Conservation (phyloP, 148 eudicot genomes). For the Fallopia convolvulus region DNA sequence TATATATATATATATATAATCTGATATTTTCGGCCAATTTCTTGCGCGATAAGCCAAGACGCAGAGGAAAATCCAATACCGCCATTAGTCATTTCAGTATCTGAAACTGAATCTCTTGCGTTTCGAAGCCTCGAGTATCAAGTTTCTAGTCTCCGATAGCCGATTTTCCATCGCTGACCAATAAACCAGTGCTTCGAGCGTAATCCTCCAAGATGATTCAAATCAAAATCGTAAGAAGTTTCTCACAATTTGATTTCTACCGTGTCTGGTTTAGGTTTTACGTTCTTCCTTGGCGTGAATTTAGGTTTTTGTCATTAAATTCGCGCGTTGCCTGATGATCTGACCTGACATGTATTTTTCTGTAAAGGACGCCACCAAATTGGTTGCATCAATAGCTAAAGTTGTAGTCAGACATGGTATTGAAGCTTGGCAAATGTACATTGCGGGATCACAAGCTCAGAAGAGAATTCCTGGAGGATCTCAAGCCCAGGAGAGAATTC, state of each 20-base stretch:
- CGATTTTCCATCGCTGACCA: too few species aligned
- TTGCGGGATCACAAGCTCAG: slow-evolving; percentile 19
- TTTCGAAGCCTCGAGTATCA: not conserved
- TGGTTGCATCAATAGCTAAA: slow-evolving; percentile 37
- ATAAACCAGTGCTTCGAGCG: not conserved
- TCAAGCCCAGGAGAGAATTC: slow-evolving; percentile 33
- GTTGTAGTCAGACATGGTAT: slow-evolving; percentile 61
- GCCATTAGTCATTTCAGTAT: not conserved
- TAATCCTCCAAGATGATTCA: not conserved
- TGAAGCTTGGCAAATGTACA: slow-evolving; percentile 82
- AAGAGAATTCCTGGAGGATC: slow-evolving; percentile 26
- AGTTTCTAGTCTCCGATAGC: not conserved
- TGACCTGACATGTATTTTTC: not conserved
- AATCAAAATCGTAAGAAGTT: not conserved
- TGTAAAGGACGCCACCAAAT: not conserved
- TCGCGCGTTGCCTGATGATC: not conserved
- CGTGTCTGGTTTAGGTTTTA: too few species aligned
- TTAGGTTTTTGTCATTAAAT: not conserved
- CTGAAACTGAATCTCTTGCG: too few species aligned
- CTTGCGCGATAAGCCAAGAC: not conserved
- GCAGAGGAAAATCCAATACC: not conserved
- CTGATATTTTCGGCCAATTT: not conserved
- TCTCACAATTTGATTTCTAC: not conserved
- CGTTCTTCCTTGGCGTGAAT: not conserved
- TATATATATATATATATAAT: too few species aligned